Base-by-base conservation (phyloP, 1,284 basidiomycete genomes). In the Malassezia brasiliensis region DNA sequence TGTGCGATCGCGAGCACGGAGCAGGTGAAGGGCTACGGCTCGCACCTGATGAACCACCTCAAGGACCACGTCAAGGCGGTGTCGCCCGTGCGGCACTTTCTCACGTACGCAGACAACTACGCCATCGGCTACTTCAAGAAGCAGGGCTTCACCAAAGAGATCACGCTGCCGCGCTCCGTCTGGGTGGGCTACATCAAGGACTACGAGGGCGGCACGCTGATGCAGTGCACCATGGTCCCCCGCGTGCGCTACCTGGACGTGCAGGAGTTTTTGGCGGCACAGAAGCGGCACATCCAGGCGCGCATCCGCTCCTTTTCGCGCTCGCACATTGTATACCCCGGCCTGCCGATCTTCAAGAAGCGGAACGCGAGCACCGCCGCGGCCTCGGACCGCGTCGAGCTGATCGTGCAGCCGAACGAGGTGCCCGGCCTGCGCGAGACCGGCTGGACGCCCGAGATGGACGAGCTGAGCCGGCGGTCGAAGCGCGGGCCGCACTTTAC, bases 131-230 rank as follows among this genome's bases (percentile, higher is more conserved):
- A 96, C 77, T 98, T 98, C 79, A 90, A 91, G 75, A 98, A 98
- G 76, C 93, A 96, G 68, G 68, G 66, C 0, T 99, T 99, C 77
- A 88, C 89, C 1, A 98, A 96, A 76, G 91, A 98, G 63, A 94
- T 99, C 64, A 86, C 85, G 0, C 82, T 94, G 17, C 85, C 87
- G 56, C 83, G 91, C 37, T 84, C 88, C 2, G 80, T 87, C 3
- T 99, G 94, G 94, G 91, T 93, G 0, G 94, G 93, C 1, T 98
- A 99, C 76, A 98, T 99, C 83, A 99, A 98, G 76, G 94, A 99
- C 75, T 99, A 99, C 76, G 94, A 99, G 75, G 94, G 94, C 45
- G 93, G 90, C n/a, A 99, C 94, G 42, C 88, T 98, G 77, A 96
- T 98, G 93, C 90, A 81, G 77, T 98, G 94, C 72, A 87, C 85